Conservation (phyloP, 2,329 filamentous ascomycete species). For the Nemania sp. region DNA sequence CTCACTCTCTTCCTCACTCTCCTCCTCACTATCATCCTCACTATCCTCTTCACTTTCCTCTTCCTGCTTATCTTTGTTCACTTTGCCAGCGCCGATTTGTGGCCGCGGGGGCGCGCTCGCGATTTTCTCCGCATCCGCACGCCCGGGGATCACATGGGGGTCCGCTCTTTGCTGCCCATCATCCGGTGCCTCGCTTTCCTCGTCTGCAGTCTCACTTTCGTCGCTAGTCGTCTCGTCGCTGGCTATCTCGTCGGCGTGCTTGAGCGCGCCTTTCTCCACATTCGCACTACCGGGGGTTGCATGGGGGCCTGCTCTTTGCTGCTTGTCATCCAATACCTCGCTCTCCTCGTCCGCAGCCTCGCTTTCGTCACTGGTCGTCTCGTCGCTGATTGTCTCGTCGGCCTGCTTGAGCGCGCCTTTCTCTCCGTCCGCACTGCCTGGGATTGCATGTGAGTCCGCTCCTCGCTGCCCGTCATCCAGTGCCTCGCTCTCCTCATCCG, state of each 20-base stretch:
- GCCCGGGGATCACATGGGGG: constrained; percentile 51
- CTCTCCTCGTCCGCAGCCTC: constrained; percentile 51
- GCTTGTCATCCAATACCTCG: constrained; percentile 59
- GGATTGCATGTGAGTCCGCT: constrained; percentile 57
- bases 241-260: constrained; percentile 29
- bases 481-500: constrained; percentile 56
- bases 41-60: constrained; percentile 30
- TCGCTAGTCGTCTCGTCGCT: constrained; percentile 47
- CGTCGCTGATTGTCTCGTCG: constrained; percentile 44
- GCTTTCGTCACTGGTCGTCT: constrained; percentile 44
- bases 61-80: constrained; percentile 23
- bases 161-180: constrained; percentile 60
- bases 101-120: constrained; percentile 53
- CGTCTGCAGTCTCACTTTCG: constrained; percentile 45
- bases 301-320: constrained; percentile 61
- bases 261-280: too few relatives aligned
- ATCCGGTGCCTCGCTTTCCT: constrained; percentile 61
- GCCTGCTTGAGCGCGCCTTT: too few relatives aligned
- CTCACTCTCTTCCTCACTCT: background rate
- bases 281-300: constrained; percentile 47
- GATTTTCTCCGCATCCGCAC: too few relatives aligned
- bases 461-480: constrained; percentile 59
- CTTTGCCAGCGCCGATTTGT: constrained; percentile 25
- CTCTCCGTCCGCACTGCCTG: constrained; percentile 44
- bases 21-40: constrained; percentile 12